Conservation (phyloP, 192 early-diverging fungal species). For the Pilobolus umbonatus region DNA sequence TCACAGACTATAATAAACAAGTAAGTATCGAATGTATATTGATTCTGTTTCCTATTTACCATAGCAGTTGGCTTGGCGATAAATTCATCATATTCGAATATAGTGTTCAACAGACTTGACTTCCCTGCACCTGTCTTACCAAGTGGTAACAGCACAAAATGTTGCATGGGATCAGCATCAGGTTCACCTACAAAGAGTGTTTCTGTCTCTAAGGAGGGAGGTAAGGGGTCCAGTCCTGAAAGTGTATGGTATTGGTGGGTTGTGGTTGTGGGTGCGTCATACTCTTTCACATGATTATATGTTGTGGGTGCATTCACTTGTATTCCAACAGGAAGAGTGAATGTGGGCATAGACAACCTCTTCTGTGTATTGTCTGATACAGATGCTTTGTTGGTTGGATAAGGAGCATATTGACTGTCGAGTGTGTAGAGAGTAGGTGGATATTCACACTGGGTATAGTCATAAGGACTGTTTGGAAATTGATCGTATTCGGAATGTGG, state of each 20-base stretch:
- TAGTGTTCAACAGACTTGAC: conserved; percentile 42
- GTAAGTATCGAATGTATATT: not conserved
- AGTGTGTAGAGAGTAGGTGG: too few relatives aligned
- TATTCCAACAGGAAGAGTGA: too few relatives aligned
- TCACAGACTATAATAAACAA: conserved; percentile 2
- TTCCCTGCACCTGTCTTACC: conserved; percentile 37
- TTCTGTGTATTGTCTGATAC: too few relatives aligned
- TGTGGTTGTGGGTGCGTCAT: too few relatives aligned
- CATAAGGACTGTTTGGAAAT: too few relatives aligned
- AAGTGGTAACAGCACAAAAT: not conserved
- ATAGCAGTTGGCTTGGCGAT: conserved; percentile 35
- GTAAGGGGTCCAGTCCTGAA: not conserved
- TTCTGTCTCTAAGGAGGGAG: not conserved
- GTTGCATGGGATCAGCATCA: not conserved
- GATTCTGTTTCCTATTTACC: conserved; percentile 13
- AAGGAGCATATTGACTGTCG: too few relatives aligned
- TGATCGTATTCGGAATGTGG: too few relatives aligned
- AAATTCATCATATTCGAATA: conserved; percentile 39
- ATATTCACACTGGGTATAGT: too few relatives aligned
- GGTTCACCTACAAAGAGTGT: not conserved
- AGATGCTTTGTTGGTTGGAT: too few relatives aligned
- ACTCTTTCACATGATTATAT: too few relatives aligned
- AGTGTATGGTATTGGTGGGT: not conserved
- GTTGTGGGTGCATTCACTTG: too few relatives aligned
- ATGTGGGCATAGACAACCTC: too few relatives aligned